These are phyloP conservation scores for Phytophthora macrochlamydospora DNA, from an alignment of 352 stramenopile species.

Conservation along the genomic window DNA sequence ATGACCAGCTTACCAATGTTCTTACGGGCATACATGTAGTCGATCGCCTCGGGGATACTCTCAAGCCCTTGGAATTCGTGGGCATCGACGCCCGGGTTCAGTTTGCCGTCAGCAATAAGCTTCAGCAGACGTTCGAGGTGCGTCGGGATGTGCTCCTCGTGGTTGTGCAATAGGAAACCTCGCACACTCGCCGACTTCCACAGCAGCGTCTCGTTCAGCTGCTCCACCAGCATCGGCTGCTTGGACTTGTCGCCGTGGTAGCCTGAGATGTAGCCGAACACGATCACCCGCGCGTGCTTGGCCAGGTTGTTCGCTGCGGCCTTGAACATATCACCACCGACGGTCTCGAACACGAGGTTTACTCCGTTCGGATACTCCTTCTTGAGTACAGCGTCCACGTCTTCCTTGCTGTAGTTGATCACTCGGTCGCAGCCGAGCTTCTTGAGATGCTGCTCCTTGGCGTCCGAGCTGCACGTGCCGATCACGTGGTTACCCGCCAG, in stretches of 20 bases:
- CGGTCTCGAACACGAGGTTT: slow-evolving; percentile 39
- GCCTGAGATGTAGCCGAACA: slow-evolving; percentile 26
- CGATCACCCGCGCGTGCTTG: slow-evolving; percentile 19
- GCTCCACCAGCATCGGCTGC: slow-evolving; percentile 14
- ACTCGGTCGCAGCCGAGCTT: slow-evolving; percentile 47
- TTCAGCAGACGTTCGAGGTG: slow-evolving; percentile 14
- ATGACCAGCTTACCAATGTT: slow-evolving; percentile 76
- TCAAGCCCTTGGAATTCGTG: slow-evolving; percentile 43
- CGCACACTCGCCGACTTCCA: slow-evolving; percentile 16
- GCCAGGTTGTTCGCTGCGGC: slow-evolving; percentile 24
- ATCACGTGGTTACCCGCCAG: slow-evolving; percentile 30
- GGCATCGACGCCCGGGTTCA: slow-evolving; percentile 29
- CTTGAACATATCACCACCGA: slow-evolving; percentile 25
- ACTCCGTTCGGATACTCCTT: slow-evolving; percentile 41
- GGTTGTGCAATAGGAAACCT: slow-evolving; percentile 14
- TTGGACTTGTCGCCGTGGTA: slow-evolving; percentile 22
- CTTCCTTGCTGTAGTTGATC: slow-evolving; percentile 72
- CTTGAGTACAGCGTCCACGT: slow-evolving; percentile 34
- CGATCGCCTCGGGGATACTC: slow-evolving; percentile 55
- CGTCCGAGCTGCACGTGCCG: slow-evolving; percentile 21
- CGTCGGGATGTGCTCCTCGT: slow-evolving; percentile 10
- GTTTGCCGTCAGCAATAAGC: slow-evolving; percentile 14
- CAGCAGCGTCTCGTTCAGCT: slow-evolving; percentile 27
- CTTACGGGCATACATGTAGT: slow-evolving; percentile 55
- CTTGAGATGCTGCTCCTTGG: slow-evolving; percentile 25